These are phyloP conservation scores for Rosa hybrid DNA, from an alignment of 331 rosid species.

Conservation along the genomic window DNA sequence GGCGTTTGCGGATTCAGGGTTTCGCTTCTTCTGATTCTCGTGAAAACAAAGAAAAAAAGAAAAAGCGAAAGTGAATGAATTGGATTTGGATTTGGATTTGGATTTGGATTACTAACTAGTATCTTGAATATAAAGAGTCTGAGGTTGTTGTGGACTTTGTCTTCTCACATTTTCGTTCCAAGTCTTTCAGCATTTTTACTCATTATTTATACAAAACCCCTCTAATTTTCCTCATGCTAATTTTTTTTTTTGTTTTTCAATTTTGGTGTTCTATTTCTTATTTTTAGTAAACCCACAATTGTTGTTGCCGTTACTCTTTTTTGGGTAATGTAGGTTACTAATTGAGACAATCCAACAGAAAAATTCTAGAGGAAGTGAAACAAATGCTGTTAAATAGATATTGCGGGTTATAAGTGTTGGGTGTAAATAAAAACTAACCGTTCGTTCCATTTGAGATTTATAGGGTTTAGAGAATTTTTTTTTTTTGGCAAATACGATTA, in stretches of 20 bases:
- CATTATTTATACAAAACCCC: neutral
- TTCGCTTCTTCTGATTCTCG: neutral
- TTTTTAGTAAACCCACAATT: neutral
- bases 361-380: neutral
- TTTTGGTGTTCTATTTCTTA: neutral
- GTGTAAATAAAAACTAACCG: too few relatives aligned
- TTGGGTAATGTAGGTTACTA: neutral
- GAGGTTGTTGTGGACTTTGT: constrained; percentile 11
- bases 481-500: too few relatives aligned
- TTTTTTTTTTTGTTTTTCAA: neutral
- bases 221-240: neutral
- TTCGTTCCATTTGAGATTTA: neutral
- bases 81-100: constrained; percentile 8
- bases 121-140: constrained; percentile 1
- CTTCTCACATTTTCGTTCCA: neutral
- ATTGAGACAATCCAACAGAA: neutral
- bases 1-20: constrained; percentile 4
- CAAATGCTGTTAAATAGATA: neutral
- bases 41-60: neutral
- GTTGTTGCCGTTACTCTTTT: neutral
- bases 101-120: neutral
- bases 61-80: constrained; percentile 7
- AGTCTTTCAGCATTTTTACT: neutral
- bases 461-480: neutral
- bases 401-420: neutral